These are phyloP conservation scores for Asterella californica DNA, from an alignment of 225 moss, liverwort and hornwort genomes.

Conservation along the genomic window DNA sequence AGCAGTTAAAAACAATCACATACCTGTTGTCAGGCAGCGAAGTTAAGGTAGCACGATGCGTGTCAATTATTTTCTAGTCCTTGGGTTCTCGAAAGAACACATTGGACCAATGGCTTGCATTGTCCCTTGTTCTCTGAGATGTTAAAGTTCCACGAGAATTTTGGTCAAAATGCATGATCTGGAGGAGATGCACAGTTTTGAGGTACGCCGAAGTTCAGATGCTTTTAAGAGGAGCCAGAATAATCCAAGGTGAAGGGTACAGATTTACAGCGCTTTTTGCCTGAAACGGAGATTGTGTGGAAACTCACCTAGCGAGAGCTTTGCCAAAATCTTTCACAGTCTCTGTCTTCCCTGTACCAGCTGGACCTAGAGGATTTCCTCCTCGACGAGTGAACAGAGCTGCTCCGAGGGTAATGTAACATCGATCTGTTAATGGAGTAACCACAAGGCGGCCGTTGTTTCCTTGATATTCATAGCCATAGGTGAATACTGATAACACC, in stretches of 20 bases:
- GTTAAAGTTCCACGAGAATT: background rate
- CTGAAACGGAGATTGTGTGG: background rate
- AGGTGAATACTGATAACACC: constrained; percentile 67
- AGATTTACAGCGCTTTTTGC: background rate
- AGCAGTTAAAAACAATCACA: constrained; percentile 84
- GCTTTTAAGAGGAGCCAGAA: no score
- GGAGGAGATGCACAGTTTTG: background rate
- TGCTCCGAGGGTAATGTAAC: constrained; percentile 72
- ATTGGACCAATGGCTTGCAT: background rate
- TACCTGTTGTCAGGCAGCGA: constrained; percentile 40
- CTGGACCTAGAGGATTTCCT: constrained; percentile 82
- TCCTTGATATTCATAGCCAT: constrained; percentile 80
- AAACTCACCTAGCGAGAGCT: constrained; percentile 63
- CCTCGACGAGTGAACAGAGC: constrained; percentile 70
- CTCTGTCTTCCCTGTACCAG: constrained; percentile 84
- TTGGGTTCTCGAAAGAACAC: background rate
- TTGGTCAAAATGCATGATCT: no score
- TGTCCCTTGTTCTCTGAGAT: background rate
- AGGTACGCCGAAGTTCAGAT: background rate
- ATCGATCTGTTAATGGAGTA: constrained; percentile 70
- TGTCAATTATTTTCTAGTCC: background rate
- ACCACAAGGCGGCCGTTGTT: constrained; percentile 80
- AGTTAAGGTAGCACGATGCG: background rate
- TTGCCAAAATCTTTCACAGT: constrained; percentile 87
- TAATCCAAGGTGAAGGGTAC: no score